Percentiles rank a stretch among this genome's conserved stretches.
These are phyloP conservation scores for Pycnococcus provasolii DNA, from an alignment of 139 green algal genomes.

Conservation along the genomic window DNA sequence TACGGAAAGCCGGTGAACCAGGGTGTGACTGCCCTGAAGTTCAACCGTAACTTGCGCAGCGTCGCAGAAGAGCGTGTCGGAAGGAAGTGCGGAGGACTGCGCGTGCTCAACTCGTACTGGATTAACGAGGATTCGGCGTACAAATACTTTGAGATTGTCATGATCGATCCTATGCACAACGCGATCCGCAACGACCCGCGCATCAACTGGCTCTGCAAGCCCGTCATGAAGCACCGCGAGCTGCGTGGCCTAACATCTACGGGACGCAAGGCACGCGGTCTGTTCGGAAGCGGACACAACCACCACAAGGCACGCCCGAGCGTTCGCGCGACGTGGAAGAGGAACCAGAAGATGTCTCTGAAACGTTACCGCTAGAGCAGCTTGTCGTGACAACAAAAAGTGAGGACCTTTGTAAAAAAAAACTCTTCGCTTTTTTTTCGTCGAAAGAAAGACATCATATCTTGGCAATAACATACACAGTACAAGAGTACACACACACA, in stretches of 20 bases:
- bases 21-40: constrained; percentile 95
- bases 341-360: constrained; percentile 79
- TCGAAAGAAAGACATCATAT: no score
- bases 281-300: constrained; percentile 64
- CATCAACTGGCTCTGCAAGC: constrained; percentile 97
- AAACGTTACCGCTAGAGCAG: constrained; percentile 80
- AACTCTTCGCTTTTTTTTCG: no score
- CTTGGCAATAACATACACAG: no score
- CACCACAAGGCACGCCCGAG: constrained; percentile 77
- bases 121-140: constrained; percentile 98
- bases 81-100: constrained; percentile 79
- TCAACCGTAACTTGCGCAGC: constrained; percentile 74
- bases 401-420: no score
- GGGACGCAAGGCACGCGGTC: constrained; percentile 82
- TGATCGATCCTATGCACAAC: constrained; percentile 90
- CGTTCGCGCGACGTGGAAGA: constrained; percentile 72
- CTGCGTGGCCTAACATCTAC: constrained; percentile 88
- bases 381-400: no score
- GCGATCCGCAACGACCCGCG: constrained; percentile 89
- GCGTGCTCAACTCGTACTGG: constrained; percentile 99
- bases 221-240: constrained; percentile 97
- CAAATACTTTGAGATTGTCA: constrained; percentile 99
- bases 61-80: constrained; percentile 94
- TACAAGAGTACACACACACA: no score
- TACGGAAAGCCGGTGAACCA: constrained; percentile 97